Base-by-base conservation (phyloP, 1,284 basidiomycete species). In the Apiotrichum domesticum region DNA sequence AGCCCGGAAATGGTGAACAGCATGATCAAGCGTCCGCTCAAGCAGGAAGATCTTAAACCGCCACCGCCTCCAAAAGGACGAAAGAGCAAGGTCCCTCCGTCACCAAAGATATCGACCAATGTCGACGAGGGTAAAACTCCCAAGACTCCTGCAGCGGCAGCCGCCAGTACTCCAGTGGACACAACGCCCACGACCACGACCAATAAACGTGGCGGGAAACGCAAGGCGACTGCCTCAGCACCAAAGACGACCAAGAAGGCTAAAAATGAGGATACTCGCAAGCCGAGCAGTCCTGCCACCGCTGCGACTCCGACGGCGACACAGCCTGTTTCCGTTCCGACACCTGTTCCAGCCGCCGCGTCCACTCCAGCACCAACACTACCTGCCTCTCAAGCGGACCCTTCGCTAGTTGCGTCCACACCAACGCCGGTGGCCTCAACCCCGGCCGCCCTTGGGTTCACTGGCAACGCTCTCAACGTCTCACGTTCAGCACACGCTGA, bases 41-140 rank as follows among this genome's bases (percentile, higher is more conserved):
- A 62, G 60, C 60, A 58, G 50, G 60, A 62, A 43, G 60, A 62
- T 49, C 52, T 62, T n/a, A 62, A 62, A 43, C 60, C 60, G 0
- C 60, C 60, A 2, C 60, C 60, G 1, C 52, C 56, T 4, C 60
- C 60, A 1, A 58, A 58, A 46, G 49, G 41, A n/a, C 60, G 15
- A 52, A 57, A 33, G 57, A 33, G 33, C 52, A 42, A 52, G 42
- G 42, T 51, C 6, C 40, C 40, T 6, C 50, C 50, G 6, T 51
- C 50, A n/a, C 50, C 50, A 32, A 51, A 51, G 50, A 9, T 42
- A 7, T 6, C 40, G 2, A 51, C 29, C 3, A 29, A 29, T 29
- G 40, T n/a, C 3, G 50, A 51, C 4, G 35, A 37, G 21, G 29
- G 35, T n/a, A 37, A 49, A 13, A 42, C 50, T 2, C 59, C 40